phyloP scores from a whole-genome alignment of 257 asterid species.

The Lantana camara region DNA sequence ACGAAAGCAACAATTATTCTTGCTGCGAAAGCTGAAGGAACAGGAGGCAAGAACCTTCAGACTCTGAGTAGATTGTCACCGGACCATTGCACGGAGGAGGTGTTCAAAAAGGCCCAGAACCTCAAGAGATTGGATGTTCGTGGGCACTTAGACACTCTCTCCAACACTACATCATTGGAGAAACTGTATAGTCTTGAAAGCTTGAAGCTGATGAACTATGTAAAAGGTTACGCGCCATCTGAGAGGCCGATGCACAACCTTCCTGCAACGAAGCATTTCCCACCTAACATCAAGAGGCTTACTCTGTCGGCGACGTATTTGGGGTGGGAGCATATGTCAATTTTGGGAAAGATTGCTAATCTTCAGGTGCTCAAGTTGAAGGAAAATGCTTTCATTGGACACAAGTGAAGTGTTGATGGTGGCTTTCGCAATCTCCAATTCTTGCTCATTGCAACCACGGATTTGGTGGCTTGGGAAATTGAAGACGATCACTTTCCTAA shows the following conservation, averaged over 20 bases:
- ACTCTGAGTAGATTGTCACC: not conserved
- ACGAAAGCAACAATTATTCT: not conserved
- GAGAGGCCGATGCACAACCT: not conserved
- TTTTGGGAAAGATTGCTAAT: conserved; percentile 14
- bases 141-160: not conserved
- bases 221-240: not conserved
- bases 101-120: not conserved
- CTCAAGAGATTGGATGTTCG: not conserved
- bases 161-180: not conserved
- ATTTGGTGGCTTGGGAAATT: conserved; percentile 27
- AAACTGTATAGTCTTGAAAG: not conserved
- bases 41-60: not conserved
- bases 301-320: conserved; percentile 21
- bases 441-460: conserved; percentile 25
- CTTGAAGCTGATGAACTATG: not conserved
- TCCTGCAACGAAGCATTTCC: conserved; percentile 20
- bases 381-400: conserved; percentile 31
- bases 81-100: not conserved
- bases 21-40: not conserved
- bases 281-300: conserved; percentile 22
- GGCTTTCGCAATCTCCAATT: conserved; percentile 21
- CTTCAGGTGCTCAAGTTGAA: conserved; percentile 35
- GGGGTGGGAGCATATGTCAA: conserved; percentile 32
- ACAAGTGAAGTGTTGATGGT: not conserved
- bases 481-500: conserved; percentile 15